Evolutionary conservation across 352 stramenopile species (phyloP), one percentile per base, ranked within the genome.

Genomic region (Thraustochytrium sp.): DNA sequence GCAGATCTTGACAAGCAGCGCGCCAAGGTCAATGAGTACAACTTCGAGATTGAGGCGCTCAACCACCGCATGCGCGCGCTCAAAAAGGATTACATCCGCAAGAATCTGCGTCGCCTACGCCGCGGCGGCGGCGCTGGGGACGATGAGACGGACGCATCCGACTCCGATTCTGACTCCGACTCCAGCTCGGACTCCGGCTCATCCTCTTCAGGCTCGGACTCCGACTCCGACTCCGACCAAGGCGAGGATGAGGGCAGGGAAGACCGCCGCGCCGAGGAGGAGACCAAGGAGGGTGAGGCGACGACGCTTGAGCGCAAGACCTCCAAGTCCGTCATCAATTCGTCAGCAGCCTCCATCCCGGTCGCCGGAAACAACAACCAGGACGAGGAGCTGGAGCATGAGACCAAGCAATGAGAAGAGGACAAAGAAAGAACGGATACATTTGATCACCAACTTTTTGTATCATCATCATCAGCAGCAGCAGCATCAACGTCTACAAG

Each of bases 1-100:
- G 93, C 90, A 63, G 95, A 99, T 83, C 93, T 98, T 76, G 98
- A 98, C 87, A 98, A 98, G 95, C 88, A 90, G 85, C 89, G 93
- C 83, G 89, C 90, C 16, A 93, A 96, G 85, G 93, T 97, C 48
- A 95, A 96, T 84, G 94, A 98, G 78, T 93, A 96, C 84, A 97
- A 97, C 80, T 98, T 97, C 78, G 94, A 98, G 86, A 93, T 97
- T 55, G 93, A 98, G 85, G 38, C 72, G n/a, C 48, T 82, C 48
- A 82, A 82, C 54, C 46, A 68, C 16, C 37, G 78, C 13, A 68
- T 51, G 37, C 18, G 26, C 9, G 16, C 5, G 9, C 72, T 82
- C 34, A 63, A 82, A 68, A 82, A 68, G 44, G 36, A 82, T 1
- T 82, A 72, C 31, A 82, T 82, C 26, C 72, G 72, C 40, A 51